phyloP scores from a whole-genome alignment of 148 eudicot genomes.

The Heliosperma pusillum region DNA sequence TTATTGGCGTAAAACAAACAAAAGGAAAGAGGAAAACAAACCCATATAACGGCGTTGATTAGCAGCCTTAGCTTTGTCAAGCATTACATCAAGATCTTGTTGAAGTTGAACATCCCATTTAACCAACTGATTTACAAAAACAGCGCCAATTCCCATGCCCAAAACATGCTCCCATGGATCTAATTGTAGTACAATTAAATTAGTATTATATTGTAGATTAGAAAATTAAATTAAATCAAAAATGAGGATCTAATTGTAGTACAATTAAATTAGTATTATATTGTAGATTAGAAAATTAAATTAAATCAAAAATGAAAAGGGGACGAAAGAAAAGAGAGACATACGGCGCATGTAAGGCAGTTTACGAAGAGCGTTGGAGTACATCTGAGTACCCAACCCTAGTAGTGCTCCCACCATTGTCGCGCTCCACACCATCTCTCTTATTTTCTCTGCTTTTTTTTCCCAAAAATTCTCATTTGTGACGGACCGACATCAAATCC shows the following conservation, averaged over 20 bases:
- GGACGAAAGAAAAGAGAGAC: background rate
- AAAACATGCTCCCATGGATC: constrained; percentile 99
- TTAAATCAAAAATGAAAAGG: background rate
- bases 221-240: background rate
- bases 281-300: background rate
- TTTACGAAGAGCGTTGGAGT: constrained; percentile 96
- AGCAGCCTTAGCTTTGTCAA: constrained; percentile 83
- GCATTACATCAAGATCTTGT: constrained; percentile 81
- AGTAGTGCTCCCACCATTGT: constrained; percentile 82
- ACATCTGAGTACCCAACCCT: constrained; percentile 92
- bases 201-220: background rate
- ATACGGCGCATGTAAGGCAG: constrained; percentile 98
- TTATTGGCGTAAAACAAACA: too few relatives aligned
- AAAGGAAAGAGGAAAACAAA: constrained; percentile 20
- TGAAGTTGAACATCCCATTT: constrained; percentile 82
- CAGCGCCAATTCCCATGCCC: constrained; percentile 91
- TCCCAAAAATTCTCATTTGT: too few relatives aligned
- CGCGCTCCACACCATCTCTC: constrained; percentile 70
- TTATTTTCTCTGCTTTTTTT: constrained; percentile 18
- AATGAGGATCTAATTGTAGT: too few relatives aligned
- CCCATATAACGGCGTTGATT: constrained; percentile 95
- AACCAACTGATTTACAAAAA: constrained; percentile 79
- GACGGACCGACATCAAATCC: too few relatives aligned
- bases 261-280: too few relatives aligned
- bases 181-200: too few relatives aligned